Evolutionary conservation across 306 rosid species (phyloP).

Genomic region (Lotus japonicus): DNA sequence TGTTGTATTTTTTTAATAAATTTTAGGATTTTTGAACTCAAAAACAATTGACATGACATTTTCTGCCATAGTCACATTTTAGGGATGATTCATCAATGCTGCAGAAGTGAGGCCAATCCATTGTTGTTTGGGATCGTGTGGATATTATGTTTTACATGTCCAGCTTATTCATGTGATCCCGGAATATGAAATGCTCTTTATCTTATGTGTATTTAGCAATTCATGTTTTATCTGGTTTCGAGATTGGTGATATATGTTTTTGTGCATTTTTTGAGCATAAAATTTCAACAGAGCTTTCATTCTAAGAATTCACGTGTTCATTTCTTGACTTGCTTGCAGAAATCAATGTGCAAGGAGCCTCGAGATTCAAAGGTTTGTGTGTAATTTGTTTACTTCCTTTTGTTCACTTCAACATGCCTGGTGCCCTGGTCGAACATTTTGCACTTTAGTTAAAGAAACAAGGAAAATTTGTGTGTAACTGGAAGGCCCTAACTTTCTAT

Average conservation of each 20-base stretch:
- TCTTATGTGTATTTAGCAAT: background rate
- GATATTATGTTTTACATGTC: background rate
- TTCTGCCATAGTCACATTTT: background rate
- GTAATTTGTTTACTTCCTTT: background rate
- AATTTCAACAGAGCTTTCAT: background rate
- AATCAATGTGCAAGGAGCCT: slow-evolving; percentile 70
- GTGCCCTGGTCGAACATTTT: background rate
- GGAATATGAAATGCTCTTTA: background rate
- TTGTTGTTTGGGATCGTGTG: background rate
- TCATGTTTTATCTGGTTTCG: background rate
- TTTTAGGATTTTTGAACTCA: background rate
- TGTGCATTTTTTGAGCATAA: background rate
- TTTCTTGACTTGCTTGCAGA: slow-evolving; percentile 48
- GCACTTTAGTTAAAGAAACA: background rate
- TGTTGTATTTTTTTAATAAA: slow-evolving; percentile 6
- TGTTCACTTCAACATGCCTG: slow-evolving; percentile 7
- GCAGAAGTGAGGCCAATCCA: background rate
- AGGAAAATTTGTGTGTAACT: background rate
- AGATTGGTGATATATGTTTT: background rate
- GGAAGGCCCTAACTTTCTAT: slow-evolving; percentile 3
- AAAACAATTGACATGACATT: background rate
- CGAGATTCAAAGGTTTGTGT: slow-evolving; percentile 72
- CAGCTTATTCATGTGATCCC: background rate
- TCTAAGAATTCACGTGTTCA: slow-evolving; percentile 9
- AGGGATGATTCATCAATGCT: slow-evolving; percentile 8